Percentiles rank a stretch among this genome's conserved stretches.
These are phyloP conservation scores for Cicer arietinum DNA, from an alignment of 306 rosid genomes.

Conservation along the genomic window DNA sequence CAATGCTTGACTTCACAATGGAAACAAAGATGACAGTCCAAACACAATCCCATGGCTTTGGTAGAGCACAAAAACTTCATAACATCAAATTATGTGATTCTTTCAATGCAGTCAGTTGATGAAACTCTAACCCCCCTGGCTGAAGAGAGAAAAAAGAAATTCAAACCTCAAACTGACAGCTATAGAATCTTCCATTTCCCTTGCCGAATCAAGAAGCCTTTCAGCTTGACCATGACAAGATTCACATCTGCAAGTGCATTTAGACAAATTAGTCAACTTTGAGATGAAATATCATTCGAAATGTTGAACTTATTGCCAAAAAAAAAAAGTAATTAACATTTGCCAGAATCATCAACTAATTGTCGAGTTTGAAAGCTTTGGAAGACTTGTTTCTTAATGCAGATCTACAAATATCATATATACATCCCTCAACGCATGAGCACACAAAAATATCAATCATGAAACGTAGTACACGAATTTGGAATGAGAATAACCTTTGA, in stretches of 20 bases:
- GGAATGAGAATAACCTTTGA: constrained; percentile 73
- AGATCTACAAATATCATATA: constrained; percentile 29
- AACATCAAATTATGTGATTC: constrained; percentile 32
- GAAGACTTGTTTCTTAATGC: constrained; percentile 33
- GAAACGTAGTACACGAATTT: constrained; percentile 35
- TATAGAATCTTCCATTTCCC: constrained; percentile 99
- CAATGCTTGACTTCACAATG: constrained; percentile 20
- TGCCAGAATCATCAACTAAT: constrained; percentile 29
- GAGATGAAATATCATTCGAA: constrained; percentile 21
- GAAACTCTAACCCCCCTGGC: neutral
- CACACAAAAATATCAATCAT: constrained; percentile 17
- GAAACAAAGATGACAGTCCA: constrained; percentile 27
- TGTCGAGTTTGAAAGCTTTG: constrained; percentile 33
- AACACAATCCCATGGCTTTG: constrained; percentile 18
- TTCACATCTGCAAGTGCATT: constrained; percentile 77
- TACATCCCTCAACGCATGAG: constrained; percentile 15
- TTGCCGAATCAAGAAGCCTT: constrained; percentile 97
- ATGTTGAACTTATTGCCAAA: neutral
- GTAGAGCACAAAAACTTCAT: constrained; percentile 33
- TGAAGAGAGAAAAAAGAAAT: constrained; percentile 27
- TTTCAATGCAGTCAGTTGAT: constrained; percentile 27
- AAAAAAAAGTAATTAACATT: constrained; percentile 20
- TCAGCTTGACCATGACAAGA: constrained; percentile 99
- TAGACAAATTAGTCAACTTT: constrained; percentile 44
- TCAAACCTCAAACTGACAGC: constrained; percentile 91